phyloP scores from a whole-genome alignment of 768 basidiomycete genomes.

The Lenzites betulinus region DNA sequence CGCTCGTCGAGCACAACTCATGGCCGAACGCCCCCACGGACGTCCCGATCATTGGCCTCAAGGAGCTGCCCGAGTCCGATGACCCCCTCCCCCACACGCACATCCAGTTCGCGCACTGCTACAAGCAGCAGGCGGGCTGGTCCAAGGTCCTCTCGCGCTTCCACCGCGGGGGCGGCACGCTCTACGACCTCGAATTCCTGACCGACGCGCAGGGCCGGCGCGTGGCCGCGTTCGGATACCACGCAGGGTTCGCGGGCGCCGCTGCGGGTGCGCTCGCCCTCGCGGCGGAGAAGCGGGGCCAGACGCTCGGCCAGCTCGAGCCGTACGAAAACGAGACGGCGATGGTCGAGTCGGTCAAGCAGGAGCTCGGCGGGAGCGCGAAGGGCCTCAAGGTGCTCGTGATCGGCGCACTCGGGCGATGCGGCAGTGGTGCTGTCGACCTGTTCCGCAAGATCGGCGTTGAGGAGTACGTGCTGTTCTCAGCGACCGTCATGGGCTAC shows the following conservation, averaged over 20 bases:
- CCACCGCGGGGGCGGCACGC: slow-evolving; percentile 73
- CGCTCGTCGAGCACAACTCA: slow-evolving; percentile 80
- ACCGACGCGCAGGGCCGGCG: slow-evolving; percentile 82
- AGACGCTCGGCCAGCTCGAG: slow-evolving; percentile 64
- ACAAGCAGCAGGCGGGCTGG: slow-evolving; percentile 96
- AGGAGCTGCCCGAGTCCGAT: slow-evolving; percentile 86
- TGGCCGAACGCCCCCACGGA: slow-evolving; percentile 82
- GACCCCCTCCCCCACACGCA: slow-evolving; percentile 90
- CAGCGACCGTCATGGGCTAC: slow-evolving; percentile 1
- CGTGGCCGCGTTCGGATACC: slow-evolving; percentile 97
- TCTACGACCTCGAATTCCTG: slow-evolving; percentile 97
- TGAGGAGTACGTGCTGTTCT: slow-evolving; percentile 65
- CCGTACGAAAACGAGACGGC: slow-evolving; percentile 84
- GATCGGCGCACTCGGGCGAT: slow-evolving; percentile 94
- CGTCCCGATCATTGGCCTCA: slow-evolving; percentile 89
- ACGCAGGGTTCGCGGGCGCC: slow-evolving; percentile 98
- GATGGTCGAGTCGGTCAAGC: slow-evolving; percentile 78
- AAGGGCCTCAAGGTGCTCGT: slow-evolving; percentile 85
- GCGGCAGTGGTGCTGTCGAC: slow-evolving; percentile 93
- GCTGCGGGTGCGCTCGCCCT: slow-evolving; percentile 86
- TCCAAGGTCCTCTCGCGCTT: slow-evolving; percentile 83
- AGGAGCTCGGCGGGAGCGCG: slow-evolving; percentile 62
- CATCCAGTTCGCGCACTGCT: slow-evolving; percentile 98
- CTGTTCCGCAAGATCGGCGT: slow-evolving; percentile 96
- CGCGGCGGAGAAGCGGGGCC: slow-evolving; percentile 63